phyloP scores from a whole-genome alignment of 2,329 filamentous ascomycete genomes.

The Fusarium ramigenum region DNA sequence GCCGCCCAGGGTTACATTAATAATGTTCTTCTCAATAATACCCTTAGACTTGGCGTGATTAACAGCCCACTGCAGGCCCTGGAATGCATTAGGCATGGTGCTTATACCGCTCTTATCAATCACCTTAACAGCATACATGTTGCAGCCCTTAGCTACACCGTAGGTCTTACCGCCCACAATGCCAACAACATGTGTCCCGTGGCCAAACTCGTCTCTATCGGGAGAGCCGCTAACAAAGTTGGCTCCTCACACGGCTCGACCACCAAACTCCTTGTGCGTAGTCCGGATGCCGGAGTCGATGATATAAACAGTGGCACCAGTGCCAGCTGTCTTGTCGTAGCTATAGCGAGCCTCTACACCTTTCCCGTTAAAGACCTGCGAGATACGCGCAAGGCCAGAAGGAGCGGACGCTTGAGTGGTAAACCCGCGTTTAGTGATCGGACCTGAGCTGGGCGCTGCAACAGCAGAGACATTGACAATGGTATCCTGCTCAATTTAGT shows the following conservation, averaged over 20 bases:
- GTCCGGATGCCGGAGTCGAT: conserved; percentile 56
- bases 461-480: background rate
- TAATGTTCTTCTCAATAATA: background rate
- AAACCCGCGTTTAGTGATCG: background rate
- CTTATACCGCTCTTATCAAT: conserved; percentile 23
- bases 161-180: conserved; percentile 44
- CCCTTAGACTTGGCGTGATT: conserved; percentile 42
- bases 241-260: conserved; percentile 41
- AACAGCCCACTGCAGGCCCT: conserved; percentile 42
- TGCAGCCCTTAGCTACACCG: conserved; percentile 45
- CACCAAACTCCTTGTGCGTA: conserved; percentile 45
- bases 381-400: conserved; percentile 21
- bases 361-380: background rate
- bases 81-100: conserved; percentile 11
- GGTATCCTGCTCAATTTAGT: conserved; percentile 15
- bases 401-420: background rate
- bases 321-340: conserved; percentile 38
- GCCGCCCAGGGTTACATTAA: background rate
- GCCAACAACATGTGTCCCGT: conserved; percentile 47
- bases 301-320: conserved; percentile 49
- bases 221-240: conserved; percentile 41
- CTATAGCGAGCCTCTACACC: conserved; percentile 21
- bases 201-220: conserved; percentile 42
- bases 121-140: conserved; percentile 45
- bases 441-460: background rate